Evolutionary conservation across 2,329 filamentous ascomycete species (phyloP).

Genomic region (Metarhizium rileyi): DNA sequence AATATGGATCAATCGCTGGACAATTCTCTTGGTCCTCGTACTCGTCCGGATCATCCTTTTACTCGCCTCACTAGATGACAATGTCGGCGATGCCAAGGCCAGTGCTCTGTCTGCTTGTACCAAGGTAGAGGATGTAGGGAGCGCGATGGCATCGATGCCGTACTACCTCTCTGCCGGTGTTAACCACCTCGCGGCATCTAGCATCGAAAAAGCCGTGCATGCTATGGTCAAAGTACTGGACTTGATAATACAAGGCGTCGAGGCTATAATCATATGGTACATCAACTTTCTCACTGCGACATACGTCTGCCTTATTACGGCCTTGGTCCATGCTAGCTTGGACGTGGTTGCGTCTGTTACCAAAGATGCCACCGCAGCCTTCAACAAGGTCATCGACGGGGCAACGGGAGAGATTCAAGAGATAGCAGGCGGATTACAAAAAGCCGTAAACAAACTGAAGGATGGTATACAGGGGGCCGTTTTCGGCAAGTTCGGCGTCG

Average conservation of each 20-base stretch:
- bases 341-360: slow-evolving; percentile 51
- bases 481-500: slow-evolving; percentile 36
- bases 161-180: slow-evolving; percentile 85
- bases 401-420: slow-evolving; percentile 52
- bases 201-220: slow-evolving; percentile 70
- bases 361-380: slow-evolving; percentile 39
- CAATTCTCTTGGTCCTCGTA: slow-evolving; percentile 76
- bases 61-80: slow-evolving; percentile 59
- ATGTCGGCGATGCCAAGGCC: slow-evolving; percentile 64
- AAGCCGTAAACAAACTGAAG: slow-evolving; percentile 41
- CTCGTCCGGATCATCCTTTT: slow-evolving; percentile 73
- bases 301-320: slow-evolving; percentile 80
- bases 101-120: slow-evolving; percentile 85
- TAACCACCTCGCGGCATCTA: slow-evolving; percentile 72
- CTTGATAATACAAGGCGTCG: slow-evolving; percentile 71
- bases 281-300: slow-evolving; percentile 88
- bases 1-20: slow-evolving; percentile 97
- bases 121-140: slow-evolving; percentile 86
- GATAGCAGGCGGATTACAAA: slow-evolving; percentile 39
- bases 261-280: slow-evolving; percentile 82
- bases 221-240: slow-evolving; percentile 71
- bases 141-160: slow-evolving; percentile 95
- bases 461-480: slow-evolving; percentile 34
- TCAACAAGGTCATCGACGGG: slow-evolving; percentile 39
- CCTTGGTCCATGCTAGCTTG: slow-evolving; percentile 70